These are phyloP conservation scores for Xylaria sp. DNA, from an alignment of 2,329 filamentous ascomycete genomes.

Conservation along the genomic window DNA sequence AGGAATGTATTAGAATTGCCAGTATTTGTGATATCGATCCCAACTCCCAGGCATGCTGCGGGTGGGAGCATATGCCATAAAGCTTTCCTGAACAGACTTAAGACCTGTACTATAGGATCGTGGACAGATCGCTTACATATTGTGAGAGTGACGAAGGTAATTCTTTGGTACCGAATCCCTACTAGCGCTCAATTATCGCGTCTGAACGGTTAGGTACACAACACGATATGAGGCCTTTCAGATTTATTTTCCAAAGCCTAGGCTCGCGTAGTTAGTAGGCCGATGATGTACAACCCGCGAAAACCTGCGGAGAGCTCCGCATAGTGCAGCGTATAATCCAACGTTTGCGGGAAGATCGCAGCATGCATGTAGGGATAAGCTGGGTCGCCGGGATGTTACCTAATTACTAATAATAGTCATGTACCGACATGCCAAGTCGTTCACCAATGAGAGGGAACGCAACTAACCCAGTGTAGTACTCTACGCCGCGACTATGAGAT, in stretches of 20 bases:
- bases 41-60: constrained; percentile 13
- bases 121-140: constrained; percentile 10
- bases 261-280: not conserved
- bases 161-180: not conserved
- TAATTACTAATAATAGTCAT: constrained; percentile 31
- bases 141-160: constrained; percentile 6
- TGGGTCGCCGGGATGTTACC: constrained; percentile 19
- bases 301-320: constrained; percentile 3
- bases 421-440: not conserved
- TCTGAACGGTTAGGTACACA: not conserved
- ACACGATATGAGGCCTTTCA: not conserved
- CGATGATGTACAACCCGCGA: not conserved
- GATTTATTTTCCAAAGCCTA: constrained; percentile 22
- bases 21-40: constrained; percentile 34
- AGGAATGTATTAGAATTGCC: constrained; percentile 14
- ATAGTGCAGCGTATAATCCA: constrained; percentile 18
- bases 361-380: constrained; percentile 8
- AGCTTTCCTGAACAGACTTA: constrained; percentile 6
- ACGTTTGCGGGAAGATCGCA: constrained; percentile 24
- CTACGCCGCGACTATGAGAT: not conserved
- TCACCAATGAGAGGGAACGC: constrained; percentile 23
- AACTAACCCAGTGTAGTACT: not conserved
- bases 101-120: constrained; percentile 8
- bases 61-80: constrained; percentile 6
- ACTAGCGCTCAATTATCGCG: constrained; percentile 2